Conservation (phyloP, 2,329 filamentous ascomycete genomes). For the Penicillium italicum region DNA sequence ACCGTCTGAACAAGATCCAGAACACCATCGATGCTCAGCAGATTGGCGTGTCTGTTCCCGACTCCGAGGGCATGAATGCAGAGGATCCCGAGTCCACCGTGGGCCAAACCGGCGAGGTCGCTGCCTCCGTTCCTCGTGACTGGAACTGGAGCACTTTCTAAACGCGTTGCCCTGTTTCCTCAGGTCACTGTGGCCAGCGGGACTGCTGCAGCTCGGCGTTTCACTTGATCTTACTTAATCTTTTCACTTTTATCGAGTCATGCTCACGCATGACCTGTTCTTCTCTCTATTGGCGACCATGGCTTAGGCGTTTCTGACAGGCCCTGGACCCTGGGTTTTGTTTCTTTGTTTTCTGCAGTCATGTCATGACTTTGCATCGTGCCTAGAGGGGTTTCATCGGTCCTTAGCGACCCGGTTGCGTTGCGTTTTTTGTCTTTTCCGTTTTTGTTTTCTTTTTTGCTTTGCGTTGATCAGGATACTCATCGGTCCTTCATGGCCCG, state of each 20-base stretch:
- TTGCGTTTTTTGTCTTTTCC: not conserved
- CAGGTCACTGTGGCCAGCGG: slow-evolving; percentile 13
- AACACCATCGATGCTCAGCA: slow-evolving; percentile 30
- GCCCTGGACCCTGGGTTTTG: not conserved
- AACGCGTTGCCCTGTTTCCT: slow-evolving; percentile 11
- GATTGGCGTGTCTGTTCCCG: slow-evolving; percentile 21
- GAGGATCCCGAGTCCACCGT: slow-evolving; percentile 16
- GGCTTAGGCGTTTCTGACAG: slow-evolving; percentile 12
- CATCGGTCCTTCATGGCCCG: not conserved
- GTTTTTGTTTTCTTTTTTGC: not conserved
- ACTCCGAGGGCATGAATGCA: slow-evolving; percentile 20
- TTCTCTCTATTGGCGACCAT: slow-evolving; percentile 16
- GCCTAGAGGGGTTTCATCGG: not conserved
- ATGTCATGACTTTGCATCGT: not conserved
- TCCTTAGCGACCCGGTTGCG: not conserved
- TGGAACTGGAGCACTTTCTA: slow-evolving; percentile 64
- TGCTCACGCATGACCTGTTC: not conserved
- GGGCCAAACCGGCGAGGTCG: slow-evolving; percentile 41
- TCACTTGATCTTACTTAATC: not conserved
- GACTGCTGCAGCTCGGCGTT: slow-evolving; percentile 15
- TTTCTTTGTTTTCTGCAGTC: not conserved
- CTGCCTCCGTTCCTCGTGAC: slow-evolving; percentile 55
- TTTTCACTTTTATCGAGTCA: not conserved
- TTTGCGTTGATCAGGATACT: not conserved
- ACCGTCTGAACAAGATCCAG: slow-evolving; percentile 53